phyloP scores from a whole-genome alignment of 805 yeast genomes.

The Lachancea thermotolerans region DNA sequence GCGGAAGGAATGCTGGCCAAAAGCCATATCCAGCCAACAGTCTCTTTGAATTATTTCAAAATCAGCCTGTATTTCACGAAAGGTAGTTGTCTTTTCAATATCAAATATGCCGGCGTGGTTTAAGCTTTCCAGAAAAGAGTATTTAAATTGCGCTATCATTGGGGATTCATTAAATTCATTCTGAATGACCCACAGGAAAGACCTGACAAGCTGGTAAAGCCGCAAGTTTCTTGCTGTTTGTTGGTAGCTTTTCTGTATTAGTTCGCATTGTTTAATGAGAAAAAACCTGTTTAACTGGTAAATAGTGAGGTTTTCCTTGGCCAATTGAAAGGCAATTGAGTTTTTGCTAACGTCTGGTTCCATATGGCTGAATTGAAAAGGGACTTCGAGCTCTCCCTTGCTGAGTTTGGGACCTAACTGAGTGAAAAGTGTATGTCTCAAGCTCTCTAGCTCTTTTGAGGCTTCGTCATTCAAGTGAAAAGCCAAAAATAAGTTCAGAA shows the following conservation, averaged over 20 bases:
- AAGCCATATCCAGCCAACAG: conserved; percentile 30
- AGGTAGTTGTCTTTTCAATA: conserved; percentile 2
- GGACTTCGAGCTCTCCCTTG: conserved; percentile 20
- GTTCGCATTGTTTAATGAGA: conserved; percentile 18
- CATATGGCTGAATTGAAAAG: conserved; percentile 11
- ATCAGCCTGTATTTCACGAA: conserved; percentile 35
- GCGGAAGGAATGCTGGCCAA: conserved; percentile 10
- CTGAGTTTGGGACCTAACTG: conserved; percentile 8
- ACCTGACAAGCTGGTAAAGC: conserved; percentile 12
- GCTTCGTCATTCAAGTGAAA: conserved; percentile 27
- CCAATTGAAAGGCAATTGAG: conserved; percentile 7
- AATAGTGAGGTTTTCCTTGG: conserved; percentile 14
- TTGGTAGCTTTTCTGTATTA: conserved; percentile 12
- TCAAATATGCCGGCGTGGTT: conserved; percentile 9
- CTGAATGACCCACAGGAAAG: background rate
- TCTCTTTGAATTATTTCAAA: conserved; percentile 35
- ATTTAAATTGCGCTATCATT: conserved; percentile 20
- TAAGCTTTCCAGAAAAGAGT: conserved; percentile 13
- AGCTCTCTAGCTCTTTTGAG: conserved; percentile 13
- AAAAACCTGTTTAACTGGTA: conserved; percentile 20
- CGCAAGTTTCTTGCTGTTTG: conserved; percentile 9
- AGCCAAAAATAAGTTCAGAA: conserved; percentile 21
- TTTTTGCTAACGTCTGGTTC: background rate
- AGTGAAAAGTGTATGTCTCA: conserved; percentile 10
- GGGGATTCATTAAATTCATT: conserved; percentile 11